Conservation (phyloP, 768 basidiomycete species). For the Phylloporus sp. region DNA sequence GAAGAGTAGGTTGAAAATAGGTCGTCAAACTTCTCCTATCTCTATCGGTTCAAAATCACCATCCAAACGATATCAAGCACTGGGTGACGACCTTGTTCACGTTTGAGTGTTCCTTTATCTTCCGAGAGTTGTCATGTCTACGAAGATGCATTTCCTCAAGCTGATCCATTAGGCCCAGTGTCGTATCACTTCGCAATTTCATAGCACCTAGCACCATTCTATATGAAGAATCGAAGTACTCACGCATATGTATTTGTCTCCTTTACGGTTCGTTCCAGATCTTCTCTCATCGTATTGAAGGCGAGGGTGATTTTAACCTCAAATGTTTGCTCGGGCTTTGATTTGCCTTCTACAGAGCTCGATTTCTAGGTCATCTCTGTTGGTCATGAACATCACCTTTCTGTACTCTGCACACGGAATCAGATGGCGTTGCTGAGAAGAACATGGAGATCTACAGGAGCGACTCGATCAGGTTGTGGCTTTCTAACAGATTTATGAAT, state of each 20-base stretch:
- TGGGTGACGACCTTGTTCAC: conserved; percentile 15
- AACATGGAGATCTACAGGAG: conserved; percentile 11
- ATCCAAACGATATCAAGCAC: neutral
- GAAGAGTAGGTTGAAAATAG: conserved; percentile 22
- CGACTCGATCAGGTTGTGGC: neutral
- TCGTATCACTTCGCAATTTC: conserved; percentile 16
- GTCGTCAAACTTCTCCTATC: conserved; percentile 22
- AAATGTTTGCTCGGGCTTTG: conserved; percentile 18
- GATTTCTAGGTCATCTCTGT: neutral
- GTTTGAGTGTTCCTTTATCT: conserved; percentile 5
- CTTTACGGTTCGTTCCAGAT: conserved; percentile 6
- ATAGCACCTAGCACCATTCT: neutral
- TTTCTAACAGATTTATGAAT: conserved; percentile 8
- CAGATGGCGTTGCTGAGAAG: neutral
- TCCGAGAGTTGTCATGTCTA: conserved; percentile 7
- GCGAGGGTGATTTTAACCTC: conserved; percentile 15
- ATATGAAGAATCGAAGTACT: conserved; percentile 4
- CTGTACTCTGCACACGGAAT: conserved; percentile 4
- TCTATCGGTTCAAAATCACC: conserved; percentile 6
- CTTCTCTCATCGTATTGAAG: conserved; percentile 15
- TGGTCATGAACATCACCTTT: conserved; percentile 9
- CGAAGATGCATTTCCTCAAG: conserved; percentile 21
- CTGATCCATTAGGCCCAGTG: conserved; percentile 16
- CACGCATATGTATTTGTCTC: conserved; percentile 31
- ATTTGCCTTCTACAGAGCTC: conserved; percentile 5